These are phyloP conservation scores for Neurospora sp. DNA, from an alignment of 495 filamentous ascomycete genomes.

Conservation along the genomic window DNA sequence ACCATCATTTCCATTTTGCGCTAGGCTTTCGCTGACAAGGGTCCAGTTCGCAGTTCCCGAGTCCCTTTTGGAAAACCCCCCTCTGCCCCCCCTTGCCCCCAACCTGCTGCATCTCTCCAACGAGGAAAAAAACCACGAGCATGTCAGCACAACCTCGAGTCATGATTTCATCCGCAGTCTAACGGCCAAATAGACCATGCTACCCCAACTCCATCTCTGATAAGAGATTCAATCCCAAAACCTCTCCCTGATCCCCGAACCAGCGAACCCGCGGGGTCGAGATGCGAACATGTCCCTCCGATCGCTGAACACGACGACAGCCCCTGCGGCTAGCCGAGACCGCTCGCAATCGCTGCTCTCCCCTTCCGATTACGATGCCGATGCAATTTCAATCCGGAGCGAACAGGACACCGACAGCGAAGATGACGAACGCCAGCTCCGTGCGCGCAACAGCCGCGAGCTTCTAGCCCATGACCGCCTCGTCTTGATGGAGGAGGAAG, in stretches of 20 bases:
- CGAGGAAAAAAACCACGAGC: background rate
- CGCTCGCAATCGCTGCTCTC: conserved; percentile 42
- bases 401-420: conserved; percentile 71
- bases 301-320: conserved; percentile 16
- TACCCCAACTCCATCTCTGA: background rate
- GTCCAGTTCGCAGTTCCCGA: background rate
- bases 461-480: conserved; percentile 59
- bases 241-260: background rate
- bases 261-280: background rate
- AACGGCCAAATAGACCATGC: background rate
- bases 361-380: conserved; percentile 55
- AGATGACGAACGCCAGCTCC: conserved; percentile 56
- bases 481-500: conserved; percentile 82
- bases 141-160: background rate
- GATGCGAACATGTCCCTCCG: conserved; percentile 11
- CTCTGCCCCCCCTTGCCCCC: background rate
- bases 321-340: conserved; percentile 11
- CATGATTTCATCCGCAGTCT: background rate
- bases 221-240: background rate
- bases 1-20: background rate
- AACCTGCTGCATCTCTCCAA: background rate
- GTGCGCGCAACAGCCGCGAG: conserved; percentile 59
- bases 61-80: background rate
- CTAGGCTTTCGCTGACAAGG: background rate
- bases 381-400: conserved; percentile 55